Conservation (phyloP, 78 protist genomes). For the Emiliania huxleyi region DNA sequence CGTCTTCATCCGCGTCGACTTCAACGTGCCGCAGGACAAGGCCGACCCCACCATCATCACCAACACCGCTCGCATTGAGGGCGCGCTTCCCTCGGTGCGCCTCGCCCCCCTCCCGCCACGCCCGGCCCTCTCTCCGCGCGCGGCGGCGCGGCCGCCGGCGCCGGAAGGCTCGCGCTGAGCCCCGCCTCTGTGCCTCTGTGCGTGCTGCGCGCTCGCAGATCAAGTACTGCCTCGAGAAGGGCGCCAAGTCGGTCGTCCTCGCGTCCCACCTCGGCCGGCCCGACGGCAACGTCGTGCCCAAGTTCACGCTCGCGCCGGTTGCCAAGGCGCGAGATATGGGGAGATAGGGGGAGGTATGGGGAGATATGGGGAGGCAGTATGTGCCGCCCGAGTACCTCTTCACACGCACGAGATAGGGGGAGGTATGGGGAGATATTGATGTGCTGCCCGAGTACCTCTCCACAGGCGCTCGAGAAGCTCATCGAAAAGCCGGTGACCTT, state of each 20-base stretch:
- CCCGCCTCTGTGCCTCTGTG: too few relatives aligned
- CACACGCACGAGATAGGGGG: neutral
- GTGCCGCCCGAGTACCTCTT: conserved; percentile 83
- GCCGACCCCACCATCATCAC: conserved; percentile 6
- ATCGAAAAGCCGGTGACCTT: conserved; percentile 66
- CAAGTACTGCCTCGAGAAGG: conserved; percentile 79
- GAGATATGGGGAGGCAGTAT: too few relatives aligned
- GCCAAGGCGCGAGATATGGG: conserved; percentile 31
- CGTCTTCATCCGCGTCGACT: conserved; percentile 59
- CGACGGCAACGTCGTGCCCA: conserved; percentile 70
- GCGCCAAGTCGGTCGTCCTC: conserved; percentile 81
- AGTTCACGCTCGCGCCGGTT: conserved; percentile 73
- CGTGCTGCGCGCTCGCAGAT: too few relatives aligned
- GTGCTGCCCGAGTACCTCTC: neutral
- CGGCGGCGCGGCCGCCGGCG: too few relatives aligned
- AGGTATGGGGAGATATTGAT: neutral
- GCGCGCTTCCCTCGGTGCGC: conserved; percentile 97
- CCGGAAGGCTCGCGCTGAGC: too few relatives aligned
- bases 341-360: neutral
- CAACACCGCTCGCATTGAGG: conserved; percentile 77
- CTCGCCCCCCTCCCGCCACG: too few relatives aligned
- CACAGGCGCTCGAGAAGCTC: conserved; percentile 26
- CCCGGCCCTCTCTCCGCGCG: too few relatives aligned
- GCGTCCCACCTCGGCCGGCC: conserved; percentile 99
- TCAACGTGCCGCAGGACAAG: conserved; percentile 70